Percentiles rank a stretch among this genome's conserved stretches.
Evolutionary conservation across 2,329 filamentous ascomycete species (phyloP).

Genomic region (Anisogramma anomala): DNA sequence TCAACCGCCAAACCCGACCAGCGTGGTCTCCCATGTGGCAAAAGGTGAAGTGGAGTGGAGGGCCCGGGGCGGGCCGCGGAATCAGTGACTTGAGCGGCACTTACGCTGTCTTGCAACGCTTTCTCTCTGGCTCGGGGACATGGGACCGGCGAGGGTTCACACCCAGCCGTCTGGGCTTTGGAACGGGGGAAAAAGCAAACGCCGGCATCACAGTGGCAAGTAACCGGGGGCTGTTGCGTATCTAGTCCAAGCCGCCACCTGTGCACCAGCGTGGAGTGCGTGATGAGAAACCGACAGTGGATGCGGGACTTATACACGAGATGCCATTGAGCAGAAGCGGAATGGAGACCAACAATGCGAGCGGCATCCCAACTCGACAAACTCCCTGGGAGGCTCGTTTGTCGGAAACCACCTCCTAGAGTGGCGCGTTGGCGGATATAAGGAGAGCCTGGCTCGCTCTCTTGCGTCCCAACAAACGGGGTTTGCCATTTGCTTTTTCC

Average conservation of each 20-base stretch:
- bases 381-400: not conserved
- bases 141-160: constrained; percentile 39
- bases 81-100: constrained; percentile 16
- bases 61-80: too few species aligned
- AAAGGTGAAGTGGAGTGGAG: too few species aligned
- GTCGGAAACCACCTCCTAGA: not conserved
- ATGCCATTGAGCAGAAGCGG: constrained; percentile 2
- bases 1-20: too few species aligned
- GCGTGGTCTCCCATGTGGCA: too few species aligned
- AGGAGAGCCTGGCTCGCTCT: constrained; percentile 1
- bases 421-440: constrained; percentile 3
- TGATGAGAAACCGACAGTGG: too few species aligned
- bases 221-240: not conserved
- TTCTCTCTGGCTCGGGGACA: constrained; percentile 34
- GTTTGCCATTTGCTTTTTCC: not conserved
- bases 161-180: constrained; percentile 27
- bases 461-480: not conserved
- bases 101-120: constrained; percentile 39
- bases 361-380: constrained; percentile 1
- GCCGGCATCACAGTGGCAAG: constrained; percentile 1
- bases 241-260: not conserved
- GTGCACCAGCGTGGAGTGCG: not conserved
- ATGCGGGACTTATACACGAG: not conserved
- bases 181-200: constrained; percentile 3
- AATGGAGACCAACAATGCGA: not conserved